phyloP scores from a whole-genome alignment of 2,329 filamentous ascomycete species.

The Ascochyta viciae-villosae region DNA sequence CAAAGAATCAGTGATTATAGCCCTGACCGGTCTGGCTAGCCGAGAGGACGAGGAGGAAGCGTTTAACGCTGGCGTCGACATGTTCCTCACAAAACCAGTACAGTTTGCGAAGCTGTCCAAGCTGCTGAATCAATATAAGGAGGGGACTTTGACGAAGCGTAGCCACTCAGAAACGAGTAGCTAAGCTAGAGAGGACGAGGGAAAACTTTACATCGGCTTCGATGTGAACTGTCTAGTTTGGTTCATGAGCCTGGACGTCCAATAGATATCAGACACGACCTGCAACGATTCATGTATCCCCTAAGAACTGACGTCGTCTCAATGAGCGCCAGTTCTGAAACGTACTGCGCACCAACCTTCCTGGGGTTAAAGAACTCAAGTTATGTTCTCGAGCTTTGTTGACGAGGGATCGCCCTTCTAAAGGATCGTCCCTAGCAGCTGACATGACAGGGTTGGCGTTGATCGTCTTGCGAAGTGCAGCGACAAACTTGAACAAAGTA shows the following conservation, averaged over 20 bases:
- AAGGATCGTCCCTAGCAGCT: background rate
- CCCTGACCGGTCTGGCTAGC: constrained; percentile 30
- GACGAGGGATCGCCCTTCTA: background rate
- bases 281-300: background rate
- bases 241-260: background rate
- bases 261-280: background rate
- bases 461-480: background rate
- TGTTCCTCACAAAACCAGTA: constrained; percentile 34
- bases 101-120: constrained; percentile 23
- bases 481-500: background rate
- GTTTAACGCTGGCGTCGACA: constrained; percentile 24
- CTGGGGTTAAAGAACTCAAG: background rate
- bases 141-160: background rate
- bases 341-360: background rate
- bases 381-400: background rate
- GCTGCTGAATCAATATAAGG: constrained; percentile 6
- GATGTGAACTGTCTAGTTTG: background rate
- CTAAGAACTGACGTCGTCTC: background rate
- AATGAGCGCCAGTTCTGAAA: background rate
- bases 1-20: constrained; percentile 13
- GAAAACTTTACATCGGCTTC: background rate
- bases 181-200: background rate
- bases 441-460: background rate
- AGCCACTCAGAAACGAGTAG: background rate
- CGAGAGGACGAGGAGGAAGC: constrained; percentile 22